These are phyloP conservation scores for Coemansia sp. DNA, from an alignment of 192 early-diverging fungal species.

Conservation along the genomic window DNA sequence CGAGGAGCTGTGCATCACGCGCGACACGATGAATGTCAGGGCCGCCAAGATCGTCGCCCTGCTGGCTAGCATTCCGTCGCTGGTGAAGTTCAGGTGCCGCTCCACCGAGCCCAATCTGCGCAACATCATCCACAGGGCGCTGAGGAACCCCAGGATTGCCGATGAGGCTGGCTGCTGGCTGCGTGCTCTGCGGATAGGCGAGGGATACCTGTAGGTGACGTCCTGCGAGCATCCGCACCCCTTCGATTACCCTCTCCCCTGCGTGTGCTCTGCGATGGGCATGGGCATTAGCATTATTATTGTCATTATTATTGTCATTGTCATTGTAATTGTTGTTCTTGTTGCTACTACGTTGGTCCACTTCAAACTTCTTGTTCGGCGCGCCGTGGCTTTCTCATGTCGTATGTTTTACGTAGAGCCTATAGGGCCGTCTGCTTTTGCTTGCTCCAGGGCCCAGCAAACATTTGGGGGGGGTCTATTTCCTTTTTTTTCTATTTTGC, in stretches of 20 bases:
- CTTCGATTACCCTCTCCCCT: background rate
- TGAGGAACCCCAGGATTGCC: slow-evolving; percentile 5
- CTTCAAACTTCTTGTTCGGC: no score
- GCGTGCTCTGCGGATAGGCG: slow-evolving; percentile 20
- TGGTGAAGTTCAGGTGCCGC: slow-evolving; percentile 17
- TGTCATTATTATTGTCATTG: no score
- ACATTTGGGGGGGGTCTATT: no score
- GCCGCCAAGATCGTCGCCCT: slow-evolving; percentile 16
- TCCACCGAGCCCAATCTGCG: slow-evolving; percentile 13
- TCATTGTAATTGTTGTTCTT: no score
- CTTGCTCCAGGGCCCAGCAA: no score
- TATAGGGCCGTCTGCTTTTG: no score
- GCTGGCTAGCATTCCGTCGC: slow-evolving; percentile 24
- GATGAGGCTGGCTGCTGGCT: slow-evolving; percentile 7
- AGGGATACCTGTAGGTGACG: slow-evolving; percentile 18
- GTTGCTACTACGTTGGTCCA: no score
- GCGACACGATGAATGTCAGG: slow-evolving; percentile 12
- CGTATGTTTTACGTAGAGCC: no score
- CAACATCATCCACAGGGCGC: slow-evolving; percentile 6
- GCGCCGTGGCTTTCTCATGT: no score
- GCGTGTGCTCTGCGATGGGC: background rate
- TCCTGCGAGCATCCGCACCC: background rate
- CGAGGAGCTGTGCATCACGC: slow-evolving; percentile 13
- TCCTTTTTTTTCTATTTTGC: background rate
- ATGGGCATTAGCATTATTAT: background rate